Conservation (phyloP, 805 yeast genomes). For the Torulaspora gathmanii region DNA sequence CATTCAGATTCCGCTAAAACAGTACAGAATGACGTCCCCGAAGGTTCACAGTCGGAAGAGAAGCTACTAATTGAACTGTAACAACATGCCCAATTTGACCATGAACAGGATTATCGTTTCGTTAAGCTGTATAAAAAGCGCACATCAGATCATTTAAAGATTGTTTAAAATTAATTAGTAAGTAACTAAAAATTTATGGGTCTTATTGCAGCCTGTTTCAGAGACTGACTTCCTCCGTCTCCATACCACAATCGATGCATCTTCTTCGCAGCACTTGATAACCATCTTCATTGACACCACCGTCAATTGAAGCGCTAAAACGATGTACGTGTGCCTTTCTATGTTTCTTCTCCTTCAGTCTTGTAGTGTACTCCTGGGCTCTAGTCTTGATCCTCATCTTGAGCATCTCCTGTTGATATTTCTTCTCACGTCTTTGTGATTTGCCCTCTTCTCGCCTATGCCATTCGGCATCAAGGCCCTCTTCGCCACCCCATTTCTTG, state of each 20-base stretch:
- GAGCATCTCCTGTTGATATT: constrained; percentile 67
- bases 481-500: constrained; percentile 91
- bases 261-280: constrained; percentile 47
- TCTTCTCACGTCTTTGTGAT: constrained; percentile 67
- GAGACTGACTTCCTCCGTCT: constrained; percentile 68
- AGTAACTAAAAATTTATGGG: no score
- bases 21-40: constrained; percentile 8
- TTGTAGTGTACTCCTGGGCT: constrained; percentile 82
- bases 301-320: constrained; percentile 57
- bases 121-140: not conserved
- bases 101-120: not conserved
- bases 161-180: not conserved
- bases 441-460: constrained; percentile 71
- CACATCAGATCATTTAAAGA: not conserved
- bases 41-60: constrained; percentile 15
- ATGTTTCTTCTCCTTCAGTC: constrained; percentile 54
- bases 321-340: constrained; percentile 67
- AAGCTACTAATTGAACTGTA: constrained; percentile 33
- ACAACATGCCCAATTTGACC: not conserved
- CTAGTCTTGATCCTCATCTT: constrained; percentile 90
- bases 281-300: constrained; percentile 42
- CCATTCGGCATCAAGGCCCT: constrained; percentile 89
- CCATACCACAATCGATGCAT: constrained; percentile 79
- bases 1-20: constrained; percentile 4
- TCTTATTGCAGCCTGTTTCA: constrained; percentile 18